Evolutionary conservation across 495 filamentous ascomycete genomes (phyloP), one percentile per base, ranked within the genome.

Genomic region (Aspergillus steynii): DNA sequence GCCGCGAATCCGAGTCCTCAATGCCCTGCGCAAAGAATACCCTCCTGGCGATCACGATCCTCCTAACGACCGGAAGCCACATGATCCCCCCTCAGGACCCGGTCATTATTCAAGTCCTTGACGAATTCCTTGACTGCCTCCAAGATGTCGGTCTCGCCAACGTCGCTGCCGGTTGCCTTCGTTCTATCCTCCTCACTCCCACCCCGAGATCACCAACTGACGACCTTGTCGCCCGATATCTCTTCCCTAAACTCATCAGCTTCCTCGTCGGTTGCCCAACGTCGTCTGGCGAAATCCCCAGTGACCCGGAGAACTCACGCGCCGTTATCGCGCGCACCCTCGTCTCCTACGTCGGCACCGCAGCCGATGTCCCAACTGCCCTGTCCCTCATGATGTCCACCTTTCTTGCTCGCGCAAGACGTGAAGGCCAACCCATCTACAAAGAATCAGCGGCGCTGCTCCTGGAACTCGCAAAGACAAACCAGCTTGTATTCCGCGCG

Each of bases 21-120:
- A 74, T 99, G 28, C 78, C 91, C 3, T 96, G 92, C 66, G 93
- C 96, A 64, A 97, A 95, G 77, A 98, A 97, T 65, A 90, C 90
- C 20, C 86, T 99, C 0, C 81, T 98, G 51, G 89, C 91, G 1
- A 86, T 87, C 52, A 96, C 96, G 2, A 90, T 99, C 63, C 83
- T 99, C 25, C 83, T 99, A 50, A 96, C 91, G 4, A 86, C 88
- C 32, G 90, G 90, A 34, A 81, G 85, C 32, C 89, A 88, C 64
- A 80, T 86, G 15, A 81, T 98, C 29, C 81, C 86, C 1, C 84
- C 91, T 1, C 83, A 79, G 56, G 92, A 97, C 63, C 85, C 86
- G 12, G 79, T 94, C 3, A 79, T 96, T 20, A 75, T 73, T 8
- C 81, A 81, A 26, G 88, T 90, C 58, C 79, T 96, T 5, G 82